These are phyloP conservation scores for Pleurotus tuber-regium DNA, from an alignment of 768 basidiomycete species.

Conservation along the genomic window DNA sequence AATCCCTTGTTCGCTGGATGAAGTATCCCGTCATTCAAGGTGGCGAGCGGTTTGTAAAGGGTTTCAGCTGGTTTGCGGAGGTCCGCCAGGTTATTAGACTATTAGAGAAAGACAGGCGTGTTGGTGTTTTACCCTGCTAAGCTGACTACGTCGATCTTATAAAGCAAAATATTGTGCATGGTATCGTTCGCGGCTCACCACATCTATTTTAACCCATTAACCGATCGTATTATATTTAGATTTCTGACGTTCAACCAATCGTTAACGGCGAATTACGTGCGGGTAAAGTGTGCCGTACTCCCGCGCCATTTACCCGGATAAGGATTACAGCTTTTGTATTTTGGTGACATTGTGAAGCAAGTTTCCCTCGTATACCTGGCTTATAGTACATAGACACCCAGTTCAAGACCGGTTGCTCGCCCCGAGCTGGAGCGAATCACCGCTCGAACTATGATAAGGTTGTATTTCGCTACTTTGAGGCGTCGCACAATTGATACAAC, in stretches of 20 bases:
- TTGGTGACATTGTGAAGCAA: not conserved
- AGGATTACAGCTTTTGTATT: not conserved
- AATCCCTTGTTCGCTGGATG: conserved; percentile 27
- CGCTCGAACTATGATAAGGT: too few species aligned
- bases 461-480: too few species aligned
- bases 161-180: too few species aligned
- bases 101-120: conserved; percentile 49
- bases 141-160: too few species aligned
- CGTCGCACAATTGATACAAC: too few species aligned
- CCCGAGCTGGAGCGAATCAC: too few species aligned
- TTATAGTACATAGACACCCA: too few species aligned
- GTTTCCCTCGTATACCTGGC: too few species aligned
- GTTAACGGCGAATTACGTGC: too few species aligned
- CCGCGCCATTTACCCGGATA: not conserved
- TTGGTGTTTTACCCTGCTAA: conserved; percentile 49
- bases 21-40: conserved; percentile 52
- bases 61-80: conserved; percentile 72
- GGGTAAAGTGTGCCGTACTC: not conserved
- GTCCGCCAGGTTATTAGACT: conserved; percentile 58
- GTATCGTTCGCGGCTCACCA: too few species aligned
- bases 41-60: conserved; percentile 47
- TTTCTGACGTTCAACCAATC: too few species aligned
- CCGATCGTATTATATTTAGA: not conserved
- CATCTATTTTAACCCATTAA: not conserved
- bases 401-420: too few species aligned